phyloP scores from a whole-genome alignment of 495 filamentous ascomycete genomes.

The Apodospora peruviana region DNA sequence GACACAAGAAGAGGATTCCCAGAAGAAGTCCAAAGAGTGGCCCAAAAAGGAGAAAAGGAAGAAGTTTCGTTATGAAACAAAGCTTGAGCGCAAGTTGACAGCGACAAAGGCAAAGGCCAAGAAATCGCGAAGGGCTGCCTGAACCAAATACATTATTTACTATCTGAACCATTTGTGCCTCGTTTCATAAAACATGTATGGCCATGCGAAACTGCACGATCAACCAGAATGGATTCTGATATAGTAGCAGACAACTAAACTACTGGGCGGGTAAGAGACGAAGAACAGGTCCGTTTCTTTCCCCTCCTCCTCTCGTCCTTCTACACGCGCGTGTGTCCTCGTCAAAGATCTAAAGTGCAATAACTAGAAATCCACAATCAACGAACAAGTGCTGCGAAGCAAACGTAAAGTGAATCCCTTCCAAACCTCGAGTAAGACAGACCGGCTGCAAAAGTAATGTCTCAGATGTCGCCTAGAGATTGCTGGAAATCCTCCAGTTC shows the following conservation, averaged over 20 bases:
- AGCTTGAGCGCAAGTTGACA: constrained; percentile 63
- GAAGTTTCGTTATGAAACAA: constrained; percentile 89
- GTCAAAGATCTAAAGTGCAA: too few species aligned
- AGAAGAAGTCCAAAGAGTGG: constrained; percentile 47
- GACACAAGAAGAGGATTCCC: constrained; percentile 19
- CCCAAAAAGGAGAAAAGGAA: constrained; percentile 80
- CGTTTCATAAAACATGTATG: too few species aligned
- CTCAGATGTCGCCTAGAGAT: constrained; percentile 88
- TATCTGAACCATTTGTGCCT: too few species aligned
- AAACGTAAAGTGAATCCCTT: not conserved
- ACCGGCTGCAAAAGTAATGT: not conserved
- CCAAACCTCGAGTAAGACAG: constrained; percentile 1
- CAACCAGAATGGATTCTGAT: too few species aligned
- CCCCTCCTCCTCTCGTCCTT: too few species aligned
- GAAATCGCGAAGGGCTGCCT: constrained; percentile 44
- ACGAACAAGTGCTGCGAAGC: constrained; percentile 2
- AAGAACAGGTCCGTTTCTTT: too few species aligned
- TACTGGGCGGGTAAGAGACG: too few species aligned
- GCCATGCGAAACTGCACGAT: too few species aligned
- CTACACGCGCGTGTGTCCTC: too few species aligned
- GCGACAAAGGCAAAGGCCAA: constrained; percentile 62
- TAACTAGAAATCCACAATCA: too few species aligned
- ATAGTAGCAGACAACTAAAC: too few species aligned
- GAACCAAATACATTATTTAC: too few species aligned
- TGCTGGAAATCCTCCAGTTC: constrained; percentile 83